Percentiles rank a stretch among this genome's conserved stretches.
Evolutionary conservation across 345 rosid species (phyloP).

Genomic region (Aurinia saxatilis): DNA sequence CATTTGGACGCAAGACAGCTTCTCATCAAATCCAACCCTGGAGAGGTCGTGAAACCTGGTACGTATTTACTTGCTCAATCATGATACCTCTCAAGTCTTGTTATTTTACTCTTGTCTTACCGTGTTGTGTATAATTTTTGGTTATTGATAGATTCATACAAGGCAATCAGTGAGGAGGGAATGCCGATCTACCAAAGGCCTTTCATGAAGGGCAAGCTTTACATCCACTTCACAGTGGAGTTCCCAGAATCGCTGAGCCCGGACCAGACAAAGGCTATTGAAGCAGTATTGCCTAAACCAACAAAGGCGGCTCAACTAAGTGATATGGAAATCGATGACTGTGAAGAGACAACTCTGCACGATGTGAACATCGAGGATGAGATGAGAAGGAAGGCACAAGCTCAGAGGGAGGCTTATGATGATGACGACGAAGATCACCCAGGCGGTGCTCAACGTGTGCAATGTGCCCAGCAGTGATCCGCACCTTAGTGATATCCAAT

Average conservation of each 20-base stretch:
- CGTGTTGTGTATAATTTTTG: neutral
- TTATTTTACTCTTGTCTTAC: neutral
- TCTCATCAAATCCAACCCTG: conserved; percentile 70
- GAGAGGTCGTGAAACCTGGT: conserved; percentile 94
- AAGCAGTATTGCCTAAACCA: conserved; percentile 47
- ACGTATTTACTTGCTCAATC: conserved; percentile 2
- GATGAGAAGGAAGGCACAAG: conserved; percentile 68
- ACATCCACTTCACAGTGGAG: conserved; percentile 78
- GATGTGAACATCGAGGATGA: conserved; percentile 78
- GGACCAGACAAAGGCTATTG: conserved; percentile 67
- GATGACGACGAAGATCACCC: conserved; percentile 44
- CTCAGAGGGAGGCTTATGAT: conserved; percentile 51
- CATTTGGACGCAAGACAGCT: conserved; percentile 89
- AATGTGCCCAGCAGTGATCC: conserved; percentile 70
- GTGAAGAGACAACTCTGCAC: conserved; percentile 82
- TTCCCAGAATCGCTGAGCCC: conserved; percentile 71
- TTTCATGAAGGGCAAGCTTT: conserved; percentile 89
- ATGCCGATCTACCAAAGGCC: conserved; percentile 75
- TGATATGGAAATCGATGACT: conserved; percentile 81
- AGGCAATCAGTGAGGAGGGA: conserved; percentile 86
- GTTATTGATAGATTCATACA: conserved; percentile 47
- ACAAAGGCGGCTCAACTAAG: conserved; percentile 38
- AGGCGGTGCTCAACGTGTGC: conserved; percentile 52
- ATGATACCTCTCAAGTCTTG: neutral
- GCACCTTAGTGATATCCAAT: conserved; percentile 11